Percentiles rank a stretch among this genome's conserved stretches.
phyloP scores from a whole-genome alignment of 2,329 filamentous ascomycete genomes.

The Botrytis paeoniae region DNA sequence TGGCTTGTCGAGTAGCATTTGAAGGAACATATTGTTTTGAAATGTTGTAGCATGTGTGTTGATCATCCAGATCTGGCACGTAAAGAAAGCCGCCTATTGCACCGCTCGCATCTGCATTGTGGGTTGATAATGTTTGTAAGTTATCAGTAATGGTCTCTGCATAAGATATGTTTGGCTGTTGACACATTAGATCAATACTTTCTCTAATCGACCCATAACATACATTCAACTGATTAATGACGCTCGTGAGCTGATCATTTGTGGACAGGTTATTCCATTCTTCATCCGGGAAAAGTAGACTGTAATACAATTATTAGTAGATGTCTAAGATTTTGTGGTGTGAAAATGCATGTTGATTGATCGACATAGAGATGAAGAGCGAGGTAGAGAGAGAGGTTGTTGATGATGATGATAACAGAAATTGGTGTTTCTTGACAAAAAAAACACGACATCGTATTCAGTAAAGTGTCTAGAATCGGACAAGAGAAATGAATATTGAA shows the following conservation, averaged over 20 bases:
- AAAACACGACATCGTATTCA: not conserved
- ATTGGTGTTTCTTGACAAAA: not conserved
- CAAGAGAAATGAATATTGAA: not conserved
- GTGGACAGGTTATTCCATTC: constrained; percentile 31
- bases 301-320: constrained; percentile 27
- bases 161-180: constrained; percentile 36
- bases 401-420: not conserved
- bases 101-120: constrained; percentile 56
- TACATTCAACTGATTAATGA: constrained; percentile 33
- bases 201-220: constrained; percentile 6
- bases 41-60: constrained; percentile 60
- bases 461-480: not conserved
- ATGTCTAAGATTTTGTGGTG: not conserved
- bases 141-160: constrained; percentile 48
- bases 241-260: constrained; percentile 22
- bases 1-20: constrained; percentile 69
- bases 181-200: not conserved
- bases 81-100: constrained; percentile 78
- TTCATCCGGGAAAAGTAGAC: constrained; percentile 35
- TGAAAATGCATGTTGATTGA: not conserved
- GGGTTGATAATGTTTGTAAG: constrained; percentile 73
- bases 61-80: constrained; percentile 64
- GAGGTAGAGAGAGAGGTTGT: not conserved
- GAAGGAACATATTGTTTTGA: constrained; percentile 65
- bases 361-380: not conserved